Evolutionary conservation across 257 asterid genomes (phyloP), one percentile per base, ranked within the genome.

Genomic region (Verbena officinalis): DNA sequence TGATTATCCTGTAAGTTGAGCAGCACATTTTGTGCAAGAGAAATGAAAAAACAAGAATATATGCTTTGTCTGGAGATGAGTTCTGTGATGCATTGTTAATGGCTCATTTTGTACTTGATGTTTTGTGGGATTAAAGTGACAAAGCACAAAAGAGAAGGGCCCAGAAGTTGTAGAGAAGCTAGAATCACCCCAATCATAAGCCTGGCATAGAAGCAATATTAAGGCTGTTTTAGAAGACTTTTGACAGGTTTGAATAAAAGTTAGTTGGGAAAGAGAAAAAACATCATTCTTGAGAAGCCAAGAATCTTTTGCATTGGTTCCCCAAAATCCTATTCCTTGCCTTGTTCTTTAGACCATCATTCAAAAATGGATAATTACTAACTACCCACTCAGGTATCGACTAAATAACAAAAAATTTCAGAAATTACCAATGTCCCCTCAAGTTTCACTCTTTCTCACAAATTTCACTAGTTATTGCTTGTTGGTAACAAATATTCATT

Each of bases 161-260:
- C 57, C 40, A 36, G 11, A 74, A 68, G 61, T 67, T 74, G 59
- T 59, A 71, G 81, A 75, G 86, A 80, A 77, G 86, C 82, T 65
- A 64, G 87, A 86, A 81, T 84, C 84, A 87, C 69, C 71, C 80
- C 88, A 88, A 88, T 91, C 84, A 91, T 80, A 78, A 83, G 91
- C 83, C 78, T 83, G 86, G 55, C 75, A 73, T 49, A 58, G 89
- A 86, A 81, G 84, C 79, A 78, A 80, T 66, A 68, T 27, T 61
- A 88, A 86, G 93, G 91, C 91, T 88, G 94, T 70, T 84, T 74
- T 81, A 74, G 83, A 85, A 80, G 82, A 51, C 73, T 51, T 43
- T 72, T 79, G 91, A 79, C 90, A 74, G 80, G 91, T 91, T 91
- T 91, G 95, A 91, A 91, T 69, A 71, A 83, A 86, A 84, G 85